phyloP scores from a whole-genome alignment of 148 eudicot species.

The Rhododendron simsii region DNA sequence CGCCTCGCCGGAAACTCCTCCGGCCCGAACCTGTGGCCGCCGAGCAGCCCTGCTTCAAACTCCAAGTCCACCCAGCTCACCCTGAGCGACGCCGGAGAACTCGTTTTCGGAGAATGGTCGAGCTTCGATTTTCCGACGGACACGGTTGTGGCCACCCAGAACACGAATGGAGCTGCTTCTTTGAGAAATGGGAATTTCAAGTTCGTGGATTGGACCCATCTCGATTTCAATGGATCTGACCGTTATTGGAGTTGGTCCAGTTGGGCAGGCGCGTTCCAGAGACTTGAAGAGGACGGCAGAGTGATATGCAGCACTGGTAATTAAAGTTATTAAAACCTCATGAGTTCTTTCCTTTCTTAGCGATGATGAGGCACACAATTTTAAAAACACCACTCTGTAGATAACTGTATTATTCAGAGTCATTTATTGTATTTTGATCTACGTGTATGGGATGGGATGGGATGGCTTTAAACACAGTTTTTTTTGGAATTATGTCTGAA shows the following conservation, averaged over 20 bases:
- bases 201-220: constrained; percentile 22
- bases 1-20: constrained; percentile 23
- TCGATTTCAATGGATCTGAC: constrained; percentile 30
- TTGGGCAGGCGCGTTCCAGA: constrained; percentile 11
- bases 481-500: too few relatives aligned
- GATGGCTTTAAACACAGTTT: too few relatives aligned
- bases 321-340: too few relatives aligned
- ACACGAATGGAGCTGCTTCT: constrained; percentile 7
- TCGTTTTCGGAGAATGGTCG: constrained; percentile 40
- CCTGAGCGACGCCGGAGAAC: constrained; percentile 39
- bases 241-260: constrained; percentile 19
- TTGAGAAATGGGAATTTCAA: constrained; percentile 36
- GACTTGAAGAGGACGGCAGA: constrained; percentile 28
- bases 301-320: neutral
- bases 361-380: too few relatives aligned
- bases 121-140: constrained; percentile 56
- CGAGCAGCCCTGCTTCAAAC: neutral
- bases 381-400: too few relatives aligned
- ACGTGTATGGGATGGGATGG: too few relatives aligned
- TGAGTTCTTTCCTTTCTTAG: too few relatives aligned
- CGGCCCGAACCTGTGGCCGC: constrained; percentile 15
- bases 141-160: constrained; percentile 47
- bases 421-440: too few relatives aligned
- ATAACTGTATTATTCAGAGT: too few relatives aligned
- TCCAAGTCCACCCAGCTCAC: constrained; percentile 21